Base-by-base conservation (phyloP, 2,329 filamentous ascomycete species). In the Fusarium bactridioides region DNA sequence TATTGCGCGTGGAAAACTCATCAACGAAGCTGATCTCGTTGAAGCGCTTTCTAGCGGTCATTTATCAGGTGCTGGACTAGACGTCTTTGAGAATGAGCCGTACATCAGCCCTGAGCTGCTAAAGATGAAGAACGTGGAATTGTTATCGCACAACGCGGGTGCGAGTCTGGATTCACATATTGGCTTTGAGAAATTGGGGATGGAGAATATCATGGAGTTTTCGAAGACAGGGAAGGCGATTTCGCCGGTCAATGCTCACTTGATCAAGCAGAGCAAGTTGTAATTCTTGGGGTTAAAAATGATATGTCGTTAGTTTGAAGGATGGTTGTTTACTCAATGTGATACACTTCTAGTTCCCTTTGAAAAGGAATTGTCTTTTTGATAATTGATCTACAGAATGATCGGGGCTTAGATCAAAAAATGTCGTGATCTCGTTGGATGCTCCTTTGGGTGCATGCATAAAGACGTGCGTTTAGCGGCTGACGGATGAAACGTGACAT, bases 21-120 rank as follows among this genome's bases (percentile, higher is more conserved):
- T 94, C 65, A 89, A 94, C 66, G 92, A 93, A 80, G 89, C 83
- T 7, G 92, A 91, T 0, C 85, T 94, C 15, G 91, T 93, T 4
- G 83, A 88, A 55, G 91, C 91, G 0, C 82, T 94, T 4, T 84
- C 92, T 51, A 86, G 83, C 35, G 91, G 91, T 1, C 72, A 77
- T n/a, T 88, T 94, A 10, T 86, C 86, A 56, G 90, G 88, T 0
- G 88, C 84, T 5, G 92, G 92, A 7, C 83, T 94, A 1, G 92
- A 94, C 74, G 92, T 94, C 27, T 93, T 89, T 75, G 91, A 93
- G 79, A 85, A 93, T 43, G 92, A 94, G 79, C 92, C 92, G 23
- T 47, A 69, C 3, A 77, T 77, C n/a, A 77, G 74, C 73, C 75
- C 73, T 10, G 68, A 77, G 45, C 25, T 77, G 16, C 25, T 77